Evolutionary conservation across 257 asterid genomes (phyloP), one percentile per base, ranked within the genome.

Genomic region (Solanum rostratum): DNA sequence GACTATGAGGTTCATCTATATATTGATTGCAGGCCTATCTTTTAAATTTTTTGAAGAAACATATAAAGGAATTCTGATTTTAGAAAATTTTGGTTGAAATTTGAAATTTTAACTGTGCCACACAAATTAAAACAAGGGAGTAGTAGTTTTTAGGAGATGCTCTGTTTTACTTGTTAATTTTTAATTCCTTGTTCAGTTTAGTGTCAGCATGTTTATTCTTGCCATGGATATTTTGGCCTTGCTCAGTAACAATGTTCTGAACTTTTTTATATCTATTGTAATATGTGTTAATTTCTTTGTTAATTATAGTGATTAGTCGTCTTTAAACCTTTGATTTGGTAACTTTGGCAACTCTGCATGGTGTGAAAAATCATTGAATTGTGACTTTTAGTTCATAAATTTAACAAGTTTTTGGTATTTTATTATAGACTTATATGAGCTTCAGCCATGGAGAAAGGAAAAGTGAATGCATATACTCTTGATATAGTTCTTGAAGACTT

Each of bases 401-500:
- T 50, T 12, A 33, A 82, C 10, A 29, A 1, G n/a, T 85, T 39
- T 73, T 13, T 73, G 37, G 0, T 43, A 11, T 33, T 83, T 89
- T 37, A 60, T 83, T 46, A n/a, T 70, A 88, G 90, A 45, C 14
- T 73, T 83, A 83, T 84, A 57, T 83, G 79, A 82, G 80, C 80
- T 62, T 81, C 79, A 87, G 88, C 84, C 27, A 93, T 93, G 99
- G 96, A 93, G 87, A 91, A 88, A 80, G 88, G 90, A 80, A 90
- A 92, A 83, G 90, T 85, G 71, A 91, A 90, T 81, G 84, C 73
- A 65, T 81, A 3, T 86, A 93, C 99, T 22, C 99, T 98, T 2
- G 99, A 95, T 85, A 95, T 98, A 2, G 98, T 96, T 87, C 97
- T 96, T 84, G 97, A 91, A 84, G 98, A 92, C 84, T 96, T 90